Percentiles rank a stretch among this genome's conserved stretches.
Evolutionary conservation across 2,329 filamentous ascomycete species (phyloP).

Genomic region (Purpureocillium takamizusanense): DNA sequence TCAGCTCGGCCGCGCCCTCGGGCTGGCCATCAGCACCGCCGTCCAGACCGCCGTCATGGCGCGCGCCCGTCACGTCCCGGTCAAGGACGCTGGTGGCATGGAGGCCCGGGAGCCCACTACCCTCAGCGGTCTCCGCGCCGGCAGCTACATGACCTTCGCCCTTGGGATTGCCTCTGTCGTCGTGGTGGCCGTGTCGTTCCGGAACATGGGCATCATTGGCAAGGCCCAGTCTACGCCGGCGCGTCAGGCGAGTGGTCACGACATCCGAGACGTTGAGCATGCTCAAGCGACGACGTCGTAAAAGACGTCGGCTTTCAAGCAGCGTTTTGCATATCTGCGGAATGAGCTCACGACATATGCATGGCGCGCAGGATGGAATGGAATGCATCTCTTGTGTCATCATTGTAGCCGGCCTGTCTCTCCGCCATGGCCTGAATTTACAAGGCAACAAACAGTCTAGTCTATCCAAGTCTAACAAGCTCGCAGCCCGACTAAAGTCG

Average conservation of each 20-base stretch:
- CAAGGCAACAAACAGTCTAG: no score
- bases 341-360: no score
- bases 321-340: no score
- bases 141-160: slow-evolving; percentile 43
- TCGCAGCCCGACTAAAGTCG: slow-evolving; percentile 2
- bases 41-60: slow-evolving; percentile 56
- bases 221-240: slow-evolving; percentile 17
- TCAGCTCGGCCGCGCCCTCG: slow-evolving; percentile 57
- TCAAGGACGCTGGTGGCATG: slow-evolving; percentile 34
- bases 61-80: slow-evolving; percentile 29
- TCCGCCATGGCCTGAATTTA: no score
- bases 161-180: slow-evolving; percentile 32
- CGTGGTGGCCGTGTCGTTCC: slow-evolving; percentile 38
- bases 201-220: slow-evolving; percentile 43
- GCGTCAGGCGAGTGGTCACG: slow-evolving; percentile 1
- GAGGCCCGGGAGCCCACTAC: slow-evolving; percentile 34
- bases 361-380: no score
- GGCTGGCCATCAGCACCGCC: slow-evolving; percentile 55
- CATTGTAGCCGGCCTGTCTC: no score
- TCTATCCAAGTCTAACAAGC: background rate
- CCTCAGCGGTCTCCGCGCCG: slow-evolving; percentile 38
- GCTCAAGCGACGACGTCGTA: no score
- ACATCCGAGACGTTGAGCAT: background rate
- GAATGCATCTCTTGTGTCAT: no score
- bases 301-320: no score